These are phyloP conservation scores for Conoideocrella luteorostrata DNA, from an alignment of 2,329 filamentous ascomycete genomes.

Conservation along the genomic window DNA sequence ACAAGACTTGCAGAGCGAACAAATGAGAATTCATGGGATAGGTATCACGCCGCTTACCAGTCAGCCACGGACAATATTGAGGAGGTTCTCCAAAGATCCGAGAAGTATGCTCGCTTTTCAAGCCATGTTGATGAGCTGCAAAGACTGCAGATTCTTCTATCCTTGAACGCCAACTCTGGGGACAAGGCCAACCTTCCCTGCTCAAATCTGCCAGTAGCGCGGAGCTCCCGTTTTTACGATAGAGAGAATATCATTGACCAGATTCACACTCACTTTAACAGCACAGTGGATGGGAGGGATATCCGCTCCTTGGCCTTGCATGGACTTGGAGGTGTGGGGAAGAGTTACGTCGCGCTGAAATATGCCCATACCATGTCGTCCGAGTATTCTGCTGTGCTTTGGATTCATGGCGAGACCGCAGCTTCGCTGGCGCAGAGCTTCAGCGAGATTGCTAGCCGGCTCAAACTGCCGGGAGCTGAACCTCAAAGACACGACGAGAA, in stretches of 20 bases:
- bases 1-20: too few species aligned
- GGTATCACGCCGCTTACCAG: too few species aligned
- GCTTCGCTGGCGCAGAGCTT: constrained; percentile 10
- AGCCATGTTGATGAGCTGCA: too few species aligned
- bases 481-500: constrained; percentile 8
- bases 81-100: too few species aligned
- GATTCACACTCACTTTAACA: constrained; percentile 3
- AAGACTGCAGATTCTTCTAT: too few species aligned
- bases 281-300: not conserved
- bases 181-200: constrained; percentile 1
- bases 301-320: constrained; percentile 9
- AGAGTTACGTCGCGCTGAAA: constrained; percentile 9
- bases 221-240: constrained; percentile 7
- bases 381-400: constrained; percentile 6
- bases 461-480: constrained; percentile 6
- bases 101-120: too few species aligned
- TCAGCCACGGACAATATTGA: too few species aligned
- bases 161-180: too few species aligned
- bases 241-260: constrained; percentile 1
- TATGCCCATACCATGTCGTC: constrained; percentile 7
- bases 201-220: not conserved
- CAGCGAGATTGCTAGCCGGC: constrained; percentile 9
- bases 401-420: constrained; percentile 8
- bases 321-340: constrained; percentile 11
- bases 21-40: too few species aligned